Evolutionary conservation across 106 monocot genomes (phyloP), one percentile per base, ranked within the genome.

Genomic region (Gastrodia elata): DNA sequence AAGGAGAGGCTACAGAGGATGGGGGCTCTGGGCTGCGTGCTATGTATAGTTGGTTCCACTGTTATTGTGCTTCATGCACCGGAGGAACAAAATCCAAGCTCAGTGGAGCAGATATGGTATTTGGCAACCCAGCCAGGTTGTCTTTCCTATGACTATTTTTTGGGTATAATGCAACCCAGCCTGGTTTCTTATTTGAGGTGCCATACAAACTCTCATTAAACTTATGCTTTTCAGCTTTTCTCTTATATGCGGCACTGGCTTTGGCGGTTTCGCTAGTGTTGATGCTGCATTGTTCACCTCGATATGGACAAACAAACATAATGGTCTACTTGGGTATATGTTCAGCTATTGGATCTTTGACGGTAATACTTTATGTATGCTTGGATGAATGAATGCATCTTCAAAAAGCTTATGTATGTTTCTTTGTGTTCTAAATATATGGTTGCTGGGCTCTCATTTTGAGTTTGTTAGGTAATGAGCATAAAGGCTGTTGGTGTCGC

Each of bases 401-500:
- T 64, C n/a, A n/a, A n/a, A n/a, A n/a, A 80, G 25, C 13, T 5
- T 2, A 8, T 4, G 48, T 16, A 61, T 70, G 6, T 13, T 33
- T 70, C 33, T 34, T 64, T 1, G 34, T 38, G 24, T 33, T 26
- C 40, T 59, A 16, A 56, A 35, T n/a, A n/a, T n/a, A n/a, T 35
- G 20, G 32, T 74, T 15, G 26, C 55, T 59, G 2, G 0, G 15
- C 15, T 30, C 39, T 68, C 32, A 6, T 22, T 4, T 38, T 7
- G 7, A 38, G 6, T 28, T 42, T 48, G 6, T 49, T 74, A 96
- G 95, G 92, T 96, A 8, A 87, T 96, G 89, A 96, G 95, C 38
- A 86, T 96, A 58, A 96, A 96, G 76, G 95, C 95, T 27, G 72
- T 96, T 64, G 95, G 95, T 28, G 90, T 96, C 82, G 92, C 95